Percentiles rank a stretch among this genome's conserved stretches.
Evolutionary conservation across 352 stramenopile genomes (phyloP).

Genomic region (Paralagenidium karlingii): DNA sequence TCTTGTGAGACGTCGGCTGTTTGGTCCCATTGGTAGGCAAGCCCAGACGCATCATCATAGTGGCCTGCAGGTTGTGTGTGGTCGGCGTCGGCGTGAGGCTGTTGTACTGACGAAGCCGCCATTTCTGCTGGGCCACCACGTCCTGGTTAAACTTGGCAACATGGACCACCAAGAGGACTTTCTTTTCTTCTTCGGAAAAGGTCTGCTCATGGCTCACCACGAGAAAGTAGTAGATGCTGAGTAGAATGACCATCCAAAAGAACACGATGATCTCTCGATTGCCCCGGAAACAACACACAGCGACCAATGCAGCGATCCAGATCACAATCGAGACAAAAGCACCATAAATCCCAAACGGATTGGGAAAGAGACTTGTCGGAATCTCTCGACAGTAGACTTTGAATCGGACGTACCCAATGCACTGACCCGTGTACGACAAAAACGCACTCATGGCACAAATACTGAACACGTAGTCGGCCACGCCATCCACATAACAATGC

Average conservation of each 20-base stretch:
- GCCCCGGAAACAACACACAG: conserved; percentile 15
- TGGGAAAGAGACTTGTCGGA: conserved; percentile 15
- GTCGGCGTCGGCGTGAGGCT: too few species aligned
- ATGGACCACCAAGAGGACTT: conserved; percentile 17
- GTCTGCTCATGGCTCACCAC: conserved; percentile 16
- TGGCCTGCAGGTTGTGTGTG: too few species aligned
- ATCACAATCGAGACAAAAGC: conserved; percentile 13
- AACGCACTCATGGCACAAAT: conserved; percentile 16
- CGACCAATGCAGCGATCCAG: conserved; percentile 13
- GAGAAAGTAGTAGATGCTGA: conserved; percentile 12
- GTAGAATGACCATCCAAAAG: conserved; percentile 4
- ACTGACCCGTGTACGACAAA: conserved; percentile 14
- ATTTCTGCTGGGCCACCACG: too few species aligned
- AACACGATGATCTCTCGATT: conserved; percentile 10
- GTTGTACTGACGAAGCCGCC: too few species aligned
- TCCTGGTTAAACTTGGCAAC: conserved; percentile 17
- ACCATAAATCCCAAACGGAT: conserved; percentile 14
- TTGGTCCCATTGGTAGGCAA: too few species aligned
- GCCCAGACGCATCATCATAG: too few species aligned
- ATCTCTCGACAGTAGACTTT: conserved; percentile 15
- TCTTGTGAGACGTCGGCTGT: too few species aligned
- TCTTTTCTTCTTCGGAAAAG: conserved; percentile 18
- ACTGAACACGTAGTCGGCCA: conserved; percentile 18
- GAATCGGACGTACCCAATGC: conserved; percentile 16
- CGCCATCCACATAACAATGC: conserved; percentile 6